Percentiles rank a stretch among this genome's conserved stretches.
Evolutionary conservation across 1,139 yeast species (phyloP).

Genomic region (Debaryomyces subglobosus): DNA sequence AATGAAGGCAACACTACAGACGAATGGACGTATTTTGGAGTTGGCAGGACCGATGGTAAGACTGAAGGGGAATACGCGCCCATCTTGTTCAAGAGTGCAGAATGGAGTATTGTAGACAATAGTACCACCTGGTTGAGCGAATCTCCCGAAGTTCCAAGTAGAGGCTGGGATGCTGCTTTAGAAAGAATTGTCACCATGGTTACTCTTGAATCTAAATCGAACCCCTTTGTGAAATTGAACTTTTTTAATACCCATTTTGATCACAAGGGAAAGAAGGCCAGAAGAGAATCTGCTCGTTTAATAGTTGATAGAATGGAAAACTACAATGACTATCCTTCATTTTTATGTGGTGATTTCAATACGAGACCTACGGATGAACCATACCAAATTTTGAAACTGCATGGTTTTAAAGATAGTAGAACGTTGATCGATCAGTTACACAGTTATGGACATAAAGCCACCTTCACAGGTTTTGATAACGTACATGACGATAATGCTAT

Average conservation of each 20-base stretch:
- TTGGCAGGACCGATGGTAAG: constrained; percentile 51
- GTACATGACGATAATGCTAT: constrained; percentile 29
- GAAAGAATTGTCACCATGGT: constrained; percentile 46
- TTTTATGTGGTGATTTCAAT: constrained; percentile 56
- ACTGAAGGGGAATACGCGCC: constrained; percentile 51
- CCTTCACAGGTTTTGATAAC: constrained; percentile 51
- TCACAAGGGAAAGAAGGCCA: constrained; percentile 52
- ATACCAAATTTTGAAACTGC: constrained; percentile 39
- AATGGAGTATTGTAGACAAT: constrained; percentile 40
- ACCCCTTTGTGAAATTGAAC: constrained; percentile 34
- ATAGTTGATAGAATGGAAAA: constrained; percentile 45
- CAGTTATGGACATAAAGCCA: constrained; percentile 43
- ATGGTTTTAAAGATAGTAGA: constrained; percentile 40
- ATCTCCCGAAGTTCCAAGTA: constrained; percentile 50
- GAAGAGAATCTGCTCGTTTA: constrained; percentile 50
- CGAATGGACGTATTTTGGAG: constrained; percentile 49
- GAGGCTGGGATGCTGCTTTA: constrained; percentile 54
- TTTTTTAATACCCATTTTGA: constrained; percentile 64
- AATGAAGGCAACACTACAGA: constrained; percentile 23
- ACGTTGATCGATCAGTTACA: constrained; percentile 20
- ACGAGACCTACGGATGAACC: constrained; percentile 57
- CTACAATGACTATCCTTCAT: constrained; percentile 43
- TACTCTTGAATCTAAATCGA: constrained; percentile 24
- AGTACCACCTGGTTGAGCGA: constrained; percentile 48
- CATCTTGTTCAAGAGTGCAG: constrained; percentile 35